phyloP scores from a whole-genome alignment of 2,329 filamentous ascomycete genomes.

The Calonectria fujianensis region DNA sequence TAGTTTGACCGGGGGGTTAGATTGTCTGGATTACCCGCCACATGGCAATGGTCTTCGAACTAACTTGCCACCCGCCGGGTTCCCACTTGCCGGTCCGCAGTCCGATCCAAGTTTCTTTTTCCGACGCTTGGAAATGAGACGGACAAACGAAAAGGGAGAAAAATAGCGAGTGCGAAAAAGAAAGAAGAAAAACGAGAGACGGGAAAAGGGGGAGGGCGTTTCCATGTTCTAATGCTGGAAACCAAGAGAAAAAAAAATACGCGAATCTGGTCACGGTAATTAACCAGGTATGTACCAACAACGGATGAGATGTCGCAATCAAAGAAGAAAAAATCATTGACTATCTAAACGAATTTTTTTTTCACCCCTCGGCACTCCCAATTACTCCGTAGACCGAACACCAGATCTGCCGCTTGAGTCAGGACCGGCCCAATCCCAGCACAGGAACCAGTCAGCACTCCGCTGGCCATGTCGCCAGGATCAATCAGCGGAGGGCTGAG shows the following conservation, averaged over 20 bases:
- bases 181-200: not conserved
- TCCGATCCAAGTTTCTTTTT: constrained; percentile 8
- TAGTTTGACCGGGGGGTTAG: constrained; percentile 38
- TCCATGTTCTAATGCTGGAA: not conserved
- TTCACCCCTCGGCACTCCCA: constrained; percentile 14
- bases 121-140: constrained; percentile 1
- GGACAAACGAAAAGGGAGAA: constrained; percentile 8
- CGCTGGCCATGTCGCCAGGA: constrained; percentile 23
- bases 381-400: constrained; percentile 9
- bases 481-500: constrained; percentile 14
- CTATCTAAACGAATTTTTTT: constrained; percentile 22
- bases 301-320: constrained; percentile 30
- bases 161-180: constrained; percentile 4
- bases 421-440: constrained; percentile 28
- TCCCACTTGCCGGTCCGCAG: constrained; percentile 4
- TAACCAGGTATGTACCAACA: not conserved
- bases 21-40: constrained; percentile 38
- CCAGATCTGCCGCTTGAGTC: constrained; percentile 37
- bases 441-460: constrained; percentile 36
- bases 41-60: constrained; percentile 41
- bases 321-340: constrained; percentile 37
- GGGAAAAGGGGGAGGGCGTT: not conserved
- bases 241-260: no score
- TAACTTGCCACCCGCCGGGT: constrained; percentile 21
- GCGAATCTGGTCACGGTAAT: not conserved